phyloP scores from a whole-genome alignment of 2,329 filamentous ascomycete genomes.

The Cercospora sp. region DNA sequence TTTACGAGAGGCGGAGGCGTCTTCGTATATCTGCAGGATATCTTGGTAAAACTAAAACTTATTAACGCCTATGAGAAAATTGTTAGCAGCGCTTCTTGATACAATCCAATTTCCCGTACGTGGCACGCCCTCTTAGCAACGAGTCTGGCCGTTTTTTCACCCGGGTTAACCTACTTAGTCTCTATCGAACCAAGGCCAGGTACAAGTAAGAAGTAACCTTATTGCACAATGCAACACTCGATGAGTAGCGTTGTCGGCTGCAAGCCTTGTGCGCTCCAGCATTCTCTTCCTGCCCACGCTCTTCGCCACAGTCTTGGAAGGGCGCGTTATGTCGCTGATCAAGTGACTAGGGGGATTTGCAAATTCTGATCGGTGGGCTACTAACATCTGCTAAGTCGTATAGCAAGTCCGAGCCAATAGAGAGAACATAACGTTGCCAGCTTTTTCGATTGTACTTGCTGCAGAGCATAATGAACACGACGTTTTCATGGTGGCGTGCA shows the following conservation, averaged over 20 bases:
- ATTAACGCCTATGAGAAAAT: not conserved
- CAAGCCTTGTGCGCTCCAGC: not conserved
- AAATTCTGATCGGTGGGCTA: no score
- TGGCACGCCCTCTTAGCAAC: not conserved
- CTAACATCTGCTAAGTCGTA: no score
- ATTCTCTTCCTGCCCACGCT: slow-evolving; percentile 1
- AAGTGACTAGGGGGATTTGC: no score
- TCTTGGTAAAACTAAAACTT: not conserved
- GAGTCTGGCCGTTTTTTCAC: not conserved
- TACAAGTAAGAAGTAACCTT: not conserved
- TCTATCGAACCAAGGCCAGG: not conserved
- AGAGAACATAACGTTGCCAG: no score
- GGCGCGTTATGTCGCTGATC: no score
- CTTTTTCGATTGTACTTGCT: no score
- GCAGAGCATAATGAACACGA: no score
- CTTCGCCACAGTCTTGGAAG: not conserved
- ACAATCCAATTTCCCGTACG: not conserved
- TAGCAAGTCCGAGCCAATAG: no score
- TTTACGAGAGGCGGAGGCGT: not conserved
- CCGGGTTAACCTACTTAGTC: not conserved
- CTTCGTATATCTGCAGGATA: slow-evolving; percentile 1
- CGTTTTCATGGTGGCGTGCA: no score
- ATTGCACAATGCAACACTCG: not conserved
- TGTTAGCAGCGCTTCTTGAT: not conserved
- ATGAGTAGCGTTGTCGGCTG: not conserved